Evolutionary conservation across 1,284 basidiomycete genomes (phyloP).

Genomic region (Fistulina hepatica): DNA sequence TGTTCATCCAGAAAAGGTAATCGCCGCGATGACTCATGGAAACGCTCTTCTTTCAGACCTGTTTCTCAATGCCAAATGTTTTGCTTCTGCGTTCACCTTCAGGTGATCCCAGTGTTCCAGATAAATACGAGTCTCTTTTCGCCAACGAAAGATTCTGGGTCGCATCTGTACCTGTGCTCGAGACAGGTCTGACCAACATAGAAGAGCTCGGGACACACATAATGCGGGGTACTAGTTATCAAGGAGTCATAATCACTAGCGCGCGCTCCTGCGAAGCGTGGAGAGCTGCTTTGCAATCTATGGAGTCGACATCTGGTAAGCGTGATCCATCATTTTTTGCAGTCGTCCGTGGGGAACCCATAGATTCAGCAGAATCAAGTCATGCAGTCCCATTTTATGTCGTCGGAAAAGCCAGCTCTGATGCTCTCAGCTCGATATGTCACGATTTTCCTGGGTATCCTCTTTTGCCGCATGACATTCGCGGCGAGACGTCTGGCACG

Average conservation of each 20-base stretch:
- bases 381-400: conserved; percentile 55
- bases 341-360: conserved; percentile 9
- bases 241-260: conserved; percentile 65
- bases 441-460: conserved; percentile 22
- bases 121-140: conserved; percentile 44
- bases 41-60: background rate
- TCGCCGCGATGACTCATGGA: too few relatives aligned
- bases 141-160: conserved; percentile 33
- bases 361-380: conserved; percentile 29
- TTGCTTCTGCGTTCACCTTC: conserved; percentile 47
- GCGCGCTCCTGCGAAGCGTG: conserved; percentile 62
- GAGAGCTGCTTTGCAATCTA: conserved; percentile 28
- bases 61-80: conserved; percentile 26
- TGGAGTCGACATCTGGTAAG: conserved; percentile 11
- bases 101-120: conserved; percentile 29
- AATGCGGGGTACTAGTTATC: conserved; percentile 28
- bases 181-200: conserved; percentile 45
- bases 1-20: too few relatives aligned
- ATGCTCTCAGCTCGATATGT: conserved; percentile 31
- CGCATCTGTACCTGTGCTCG: conserved; percentile 54
- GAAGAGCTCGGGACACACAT: conserved; percentile 34
- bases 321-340: conserved; percentile 14
- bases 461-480: conserved; percentile 30
- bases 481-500: conserved; percentile 51
- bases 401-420: conserved; percentile 55